phyloP scores from a whole-genome alignment of 768 basidiomycete genomes.

The Boletus coccyginus region DNA sequence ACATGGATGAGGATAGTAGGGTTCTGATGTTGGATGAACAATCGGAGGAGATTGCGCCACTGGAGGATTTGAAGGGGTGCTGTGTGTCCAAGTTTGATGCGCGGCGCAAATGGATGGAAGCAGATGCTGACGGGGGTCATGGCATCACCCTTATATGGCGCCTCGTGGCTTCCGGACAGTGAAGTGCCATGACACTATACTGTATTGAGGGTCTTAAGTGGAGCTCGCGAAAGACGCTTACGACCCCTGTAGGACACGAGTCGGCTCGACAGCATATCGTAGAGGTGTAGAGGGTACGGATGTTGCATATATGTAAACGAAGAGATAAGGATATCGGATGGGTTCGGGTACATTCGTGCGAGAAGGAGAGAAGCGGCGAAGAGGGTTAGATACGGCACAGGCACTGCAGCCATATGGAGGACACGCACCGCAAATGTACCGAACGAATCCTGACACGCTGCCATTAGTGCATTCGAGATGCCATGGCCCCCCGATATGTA shows the following conservation, averaged over 20 bases:
- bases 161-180: constrained; percentile 16
- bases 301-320: background rate
- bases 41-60: background rate
- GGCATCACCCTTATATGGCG: background rate
- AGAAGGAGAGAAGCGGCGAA: constrained; percentile 11
- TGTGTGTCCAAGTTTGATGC: background rate
- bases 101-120: constrained; percentile 7
- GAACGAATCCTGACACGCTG: constrained; percentile 23
- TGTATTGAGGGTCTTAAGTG: background rate
- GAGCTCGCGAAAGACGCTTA: background rate
- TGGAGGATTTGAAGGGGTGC: background rate
- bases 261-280: background rate
- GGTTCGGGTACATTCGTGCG: constrained; percentile 11
- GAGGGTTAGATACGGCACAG: background rate
- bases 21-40: background rate
- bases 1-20: background rate
- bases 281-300: background rate
- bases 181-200: background rate
- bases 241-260: background rate
- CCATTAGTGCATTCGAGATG: constrained; percentile 1
- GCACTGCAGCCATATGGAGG: constrained; percentile 11
- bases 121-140: background rate
- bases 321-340: constrained; percentile 19
- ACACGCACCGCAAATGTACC: constrained; percentile 17
- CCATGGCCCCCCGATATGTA: constrained; percentile 26